These are phyloP conservation scores for Alternaria infectoria DNA, from an alignment of 2,329 filamentous ascomycete species.

Conservation along the genomic window DNA sequence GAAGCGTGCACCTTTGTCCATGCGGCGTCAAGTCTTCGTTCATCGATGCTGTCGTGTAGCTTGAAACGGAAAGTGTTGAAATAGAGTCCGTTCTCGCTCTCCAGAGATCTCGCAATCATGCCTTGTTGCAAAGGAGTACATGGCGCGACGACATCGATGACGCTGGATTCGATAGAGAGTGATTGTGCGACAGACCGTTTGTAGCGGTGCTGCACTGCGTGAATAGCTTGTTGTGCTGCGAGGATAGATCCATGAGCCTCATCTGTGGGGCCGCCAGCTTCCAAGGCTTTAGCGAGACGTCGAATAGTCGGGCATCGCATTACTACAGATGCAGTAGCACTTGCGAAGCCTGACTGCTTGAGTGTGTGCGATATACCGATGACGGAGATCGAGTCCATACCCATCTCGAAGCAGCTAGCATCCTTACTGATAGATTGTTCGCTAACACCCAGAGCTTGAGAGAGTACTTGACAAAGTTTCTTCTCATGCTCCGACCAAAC, in stretches of 20 bases:
- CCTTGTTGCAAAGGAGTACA: constrained; percentile 88
- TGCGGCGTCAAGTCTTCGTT: constrained; percentile 58
- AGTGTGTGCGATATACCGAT: constrained; percentile 72
- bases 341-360: constrained; percentile 65
- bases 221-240: constrained; percentile 65
- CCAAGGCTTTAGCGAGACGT: constrained; percentile 48
- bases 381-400: constrained; percentile 85
- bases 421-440: constrained; percentile 55
- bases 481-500: constrained; percentile 50
- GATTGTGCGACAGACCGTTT: constrained; percentile 58
- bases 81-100: constrained; percentile 66
- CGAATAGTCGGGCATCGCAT: constrained; percentile 62
- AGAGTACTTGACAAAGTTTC: constrained; percentile 61
- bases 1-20: constrained; percentile 62
- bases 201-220: constrained; percentile 69
- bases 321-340: constrained; percentile 69
- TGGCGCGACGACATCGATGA: constrained; percentile 76
- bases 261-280: not conserved
- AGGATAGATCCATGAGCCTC: constrained; percentile 43
- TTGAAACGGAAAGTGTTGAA: constrained; percentile 76
- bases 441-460: constrained; percentile 58
- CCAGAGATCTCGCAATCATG: constrained; percentile 75
- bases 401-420: constrained; percentile 82
- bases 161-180: constrained; percentile 57
- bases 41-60: constrained; percentile 56